Evolutionary conservation across 768 basidiomycete genomes (phyloP).

Genomic region (Porpolomopsis calyptriformis): DNA sequence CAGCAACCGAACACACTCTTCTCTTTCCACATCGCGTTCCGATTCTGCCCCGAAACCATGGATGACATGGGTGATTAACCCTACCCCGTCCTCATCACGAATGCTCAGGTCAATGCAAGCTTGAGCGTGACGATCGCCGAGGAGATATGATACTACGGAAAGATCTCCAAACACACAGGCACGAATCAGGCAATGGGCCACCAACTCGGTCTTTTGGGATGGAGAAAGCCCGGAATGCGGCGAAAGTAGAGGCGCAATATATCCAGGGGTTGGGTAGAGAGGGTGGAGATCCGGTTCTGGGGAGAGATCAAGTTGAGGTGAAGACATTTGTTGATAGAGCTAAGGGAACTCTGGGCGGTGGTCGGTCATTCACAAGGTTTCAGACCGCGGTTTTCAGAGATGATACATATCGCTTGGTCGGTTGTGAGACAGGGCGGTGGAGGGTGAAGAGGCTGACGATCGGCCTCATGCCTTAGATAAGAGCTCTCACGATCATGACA

Average conservation of each 20-base stretch:
- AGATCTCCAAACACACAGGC: slow-evolving; percentile 75
- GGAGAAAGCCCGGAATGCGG: slow-evolving; percentile 58
- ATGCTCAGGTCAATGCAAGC: slow-evolving; percentile 53
- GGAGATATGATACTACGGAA: slow-evolving; percentile 57
- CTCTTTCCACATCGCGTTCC: slow-evolving; percentile 79
- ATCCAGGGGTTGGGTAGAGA: slow-evolving; percentile 55
- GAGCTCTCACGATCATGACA: too few relatives aligned
- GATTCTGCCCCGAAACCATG: slow-evolving; percentile 75
- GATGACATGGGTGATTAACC: slow-evolving; percentile 65
- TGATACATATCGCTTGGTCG: too few relatives aligned
- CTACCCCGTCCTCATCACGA: slow-evolving; percentile 80
- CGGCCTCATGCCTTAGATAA: too few relatives aligned
- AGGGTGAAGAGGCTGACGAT: too few relatives aligned
- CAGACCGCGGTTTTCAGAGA: too few relatives aligned
- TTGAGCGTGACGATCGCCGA: slow-evolving; percentile 59
- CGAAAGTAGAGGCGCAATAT: slow-evolving; percentile 54
- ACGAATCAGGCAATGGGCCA: slow-evolving; percentile 63
- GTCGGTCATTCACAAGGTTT: too few relatives aligned
- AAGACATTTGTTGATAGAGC: too few relatives aligned
- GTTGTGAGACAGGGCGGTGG: too few relatives aligned
- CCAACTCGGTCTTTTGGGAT: slow-evolving; percentile 56
- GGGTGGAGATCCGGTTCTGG: slow-evolving; percentile 78
- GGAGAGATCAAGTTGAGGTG: slow-evolving; percentile 40
- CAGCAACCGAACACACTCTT: slow-evolving; percentile 78
- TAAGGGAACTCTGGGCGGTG: too few relatives aligned